Conservation (phyloP, 768 basidiomycete species). For the Brasilioporus rufonigricans region DNA sequence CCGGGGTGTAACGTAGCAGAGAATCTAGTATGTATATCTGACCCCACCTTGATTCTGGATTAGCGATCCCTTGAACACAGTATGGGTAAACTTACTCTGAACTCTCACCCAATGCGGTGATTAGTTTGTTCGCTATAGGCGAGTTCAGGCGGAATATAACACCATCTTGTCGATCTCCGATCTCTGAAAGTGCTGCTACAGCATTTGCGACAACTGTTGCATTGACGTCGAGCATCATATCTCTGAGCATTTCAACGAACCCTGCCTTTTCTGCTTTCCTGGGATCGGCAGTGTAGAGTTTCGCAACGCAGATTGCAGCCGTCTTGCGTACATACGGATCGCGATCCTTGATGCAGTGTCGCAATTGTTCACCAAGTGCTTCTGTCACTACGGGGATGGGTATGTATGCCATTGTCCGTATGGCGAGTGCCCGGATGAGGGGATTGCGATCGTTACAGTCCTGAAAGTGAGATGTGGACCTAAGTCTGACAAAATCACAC, state of each 20-base stretch:
- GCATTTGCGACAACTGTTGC: constrained; percentile 98
- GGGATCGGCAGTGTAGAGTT: constrained; percentile 87
- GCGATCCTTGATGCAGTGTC: constrained; percentile 88
- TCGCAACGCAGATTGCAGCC: constrained; percentile 95
- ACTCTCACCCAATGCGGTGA: constrained; percentile 90
- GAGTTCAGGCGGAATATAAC: constrained; percentile 90
- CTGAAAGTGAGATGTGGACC: constrained; percentile 41
- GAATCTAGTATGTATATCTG: constrained; percentile 98
- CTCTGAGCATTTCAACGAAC: constrained; percentile 88
- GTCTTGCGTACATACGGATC: constrained; percentile 99
- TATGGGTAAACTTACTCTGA: constrained; percentile 74
- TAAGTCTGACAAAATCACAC: constrained; percentile 2
- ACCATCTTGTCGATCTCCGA: constrained; percentile 91
- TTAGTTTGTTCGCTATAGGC: constrained; percentile 82
- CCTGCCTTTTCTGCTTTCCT: constrained; percentile 84
- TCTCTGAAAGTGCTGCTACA: constrained; percentile 95
- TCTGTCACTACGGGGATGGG: constrained; percentile 87
- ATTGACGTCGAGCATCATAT: constrained; percentile 89
- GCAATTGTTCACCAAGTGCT: constrained; percentile 82
- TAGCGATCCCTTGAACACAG: constrained; percentile 6
- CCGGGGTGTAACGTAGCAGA: constrained; percentile 90
- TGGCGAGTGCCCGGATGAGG: constrained; percentile 92
- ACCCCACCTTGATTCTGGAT: constrained; percentile 73
- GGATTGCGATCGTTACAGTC: constrained; percentile 97
- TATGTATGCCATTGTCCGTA: constrained; percentile 99